Percentiles rank a stretch among this genome's conserved stretches.
phyloP scores from a whole-genome alignment of 129 eudicot genomes.

The Ambrosia trifida region DNA sequence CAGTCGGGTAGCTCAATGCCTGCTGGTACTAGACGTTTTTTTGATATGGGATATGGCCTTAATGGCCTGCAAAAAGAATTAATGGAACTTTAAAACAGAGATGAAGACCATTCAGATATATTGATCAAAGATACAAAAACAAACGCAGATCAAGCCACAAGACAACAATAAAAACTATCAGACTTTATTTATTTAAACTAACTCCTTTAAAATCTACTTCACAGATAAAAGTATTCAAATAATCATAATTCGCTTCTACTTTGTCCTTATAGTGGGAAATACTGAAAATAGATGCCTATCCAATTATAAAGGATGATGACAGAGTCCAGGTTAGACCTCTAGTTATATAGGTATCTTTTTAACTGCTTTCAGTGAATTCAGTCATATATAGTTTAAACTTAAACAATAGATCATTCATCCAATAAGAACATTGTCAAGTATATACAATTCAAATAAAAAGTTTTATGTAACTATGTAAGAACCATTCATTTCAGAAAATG shows the following conservation, averaged over 20 bases:
- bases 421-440: neutral
- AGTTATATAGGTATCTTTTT: neutral
- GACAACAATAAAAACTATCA: neutral
- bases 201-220: constrained; percentile 5
- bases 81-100: neutral
- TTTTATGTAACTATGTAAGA: neutral
- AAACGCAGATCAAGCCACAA: neutral
- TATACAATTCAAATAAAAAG: neutral
- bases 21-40: constrained; percentile 64
- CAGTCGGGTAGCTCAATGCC: constrained; percentile 87
- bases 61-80: constrained; percentile 50
- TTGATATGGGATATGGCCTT: constrained; percentile 85
- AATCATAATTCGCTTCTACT: neutral
- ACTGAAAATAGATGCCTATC: neutral
- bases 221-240: neutral
- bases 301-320: neutral
- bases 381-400: neutral
- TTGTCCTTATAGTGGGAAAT: neutral
- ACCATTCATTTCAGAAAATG: neutral
- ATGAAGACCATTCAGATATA: neutral
- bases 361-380: neutral
- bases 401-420: neutral
- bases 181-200: neutral
- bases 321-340: constrained; percentile 4
- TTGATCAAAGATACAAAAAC: neutral